Evolutionary conservation across 495 filamentous ascomycete species (phyloP).

Genomic region (Aspergillus steynii): DNA sequence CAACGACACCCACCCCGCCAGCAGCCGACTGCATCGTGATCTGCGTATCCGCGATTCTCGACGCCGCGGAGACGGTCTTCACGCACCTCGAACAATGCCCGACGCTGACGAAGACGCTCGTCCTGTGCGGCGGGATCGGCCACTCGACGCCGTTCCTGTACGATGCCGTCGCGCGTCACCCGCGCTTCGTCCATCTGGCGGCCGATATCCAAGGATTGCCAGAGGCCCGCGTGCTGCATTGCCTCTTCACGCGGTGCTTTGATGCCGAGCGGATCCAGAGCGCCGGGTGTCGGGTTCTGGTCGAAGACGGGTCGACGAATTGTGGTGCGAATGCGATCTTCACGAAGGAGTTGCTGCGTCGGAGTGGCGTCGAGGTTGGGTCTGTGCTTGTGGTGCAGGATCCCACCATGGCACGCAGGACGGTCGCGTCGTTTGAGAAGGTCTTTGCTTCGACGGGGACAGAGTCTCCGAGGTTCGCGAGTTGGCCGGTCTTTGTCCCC

Average conservation of each 20-base stretch:
- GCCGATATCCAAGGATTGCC: constrained; percentile 24
- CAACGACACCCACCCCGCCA: constrained; percentile 26
- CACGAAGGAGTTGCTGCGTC: constrained; percentile 28
- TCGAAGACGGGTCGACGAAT: constrained; percentile 40
- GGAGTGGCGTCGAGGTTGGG: constrained; percentile 15
- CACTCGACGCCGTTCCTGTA: constrained; percentile 38
- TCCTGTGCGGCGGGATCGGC: constrained; percentile 40
- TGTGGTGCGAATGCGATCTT: constrained; percentile 36
- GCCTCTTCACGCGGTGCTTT: constrained; percentile 27
- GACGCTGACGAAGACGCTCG: constrained; percentile 26
- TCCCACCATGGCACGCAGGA: constrained; percentile 39
- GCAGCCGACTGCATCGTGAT: constrained; percentile 21
- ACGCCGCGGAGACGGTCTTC: constrained; percentile 22
- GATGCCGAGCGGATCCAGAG: constrained; percentile 14
- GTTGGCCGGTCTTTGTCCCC: constrained; percentile 35
- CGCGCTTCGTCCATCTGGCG: constrained; percentile 21
- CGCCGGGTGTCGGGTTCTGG: constrained; percentile 22
- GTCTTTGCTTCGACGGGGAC: constrained; percentile 20
- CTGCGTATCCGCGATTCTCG: constrained; percentile 27
- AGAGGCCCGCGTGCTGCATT: constrained; percentile 34
- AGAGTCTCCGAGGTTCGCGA: constrained; percentile 19
- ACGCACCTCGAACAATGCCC: constrained; percentile 17
- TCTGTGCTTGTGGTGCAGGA: constrained; percentile 36
- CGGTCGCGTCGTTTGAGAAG: constrained; percentile 35
- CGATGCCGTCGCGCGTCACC: constrained; percentile 27